Evolutionary conservation across 1,284 basidiomycete genomes (phyloP), one percentile per base, ranked within the genome.

Genomic region (Papiliotrema fonsecae): DNA sequence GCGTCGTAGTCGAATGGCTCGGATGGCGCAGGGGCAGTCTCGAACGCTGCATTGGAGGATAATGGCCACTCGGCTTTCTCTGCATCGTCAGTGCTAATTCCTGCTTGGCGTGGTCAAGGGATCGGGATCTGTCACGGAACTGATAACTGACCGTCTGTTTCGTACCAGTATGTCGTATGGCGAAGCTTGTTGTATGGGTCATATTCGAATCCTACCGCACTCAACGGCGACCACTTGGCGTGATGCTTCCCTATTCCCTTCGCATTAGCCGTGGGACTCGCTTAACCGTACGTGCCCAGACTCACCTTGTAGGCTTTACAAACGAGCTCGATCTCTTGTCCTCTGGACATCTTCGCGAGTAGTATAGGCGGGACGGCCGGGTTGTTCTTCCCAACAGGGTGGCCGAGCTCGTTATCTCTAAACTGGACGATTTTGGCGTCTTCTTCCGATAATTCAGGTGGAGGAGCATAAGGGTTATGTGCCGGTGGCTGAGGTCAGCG

Each of bases 181-280:
- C 91, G 82, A 27, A 99, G 78, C 69, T 90, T 89, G 77, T 99
- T 99, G 77, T 97, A 82, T 13, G 96, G 96, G 73, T 99, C 96
- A 65, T 99, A 99, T 75, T 99, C 96, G 62, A 96, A 98, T 2
- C 86, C 84, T 19, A 98, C 85, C 2, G 96, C 92, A 1, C 91
- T 88, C 50, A 92, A 88, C 13, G 96, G 94, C 0, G 91, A 96
- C 92, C 94, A 98, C 76, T 99, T 99, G 6, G 96, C 92, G 68
- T 99, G 96, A 69, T 97, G 92, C 77, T 98, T 97, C 7, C 92
- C 92, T 54, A 97, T 87, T 25, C 94, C 94, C 89, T 96, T 59
- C 19, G 11, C 22, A 18, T 24, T n/a, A 45, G 46, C 16, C 11
- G 9, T 21, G 9, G n/a, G n/a, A n/a, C 22, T 3, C 16, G 16